These are phyloP conservation scores for Aureobasidium vineae DNA, from an alignment of 2,329 filamentous ascomycete species.

Conservation along the genomic window DNA sequence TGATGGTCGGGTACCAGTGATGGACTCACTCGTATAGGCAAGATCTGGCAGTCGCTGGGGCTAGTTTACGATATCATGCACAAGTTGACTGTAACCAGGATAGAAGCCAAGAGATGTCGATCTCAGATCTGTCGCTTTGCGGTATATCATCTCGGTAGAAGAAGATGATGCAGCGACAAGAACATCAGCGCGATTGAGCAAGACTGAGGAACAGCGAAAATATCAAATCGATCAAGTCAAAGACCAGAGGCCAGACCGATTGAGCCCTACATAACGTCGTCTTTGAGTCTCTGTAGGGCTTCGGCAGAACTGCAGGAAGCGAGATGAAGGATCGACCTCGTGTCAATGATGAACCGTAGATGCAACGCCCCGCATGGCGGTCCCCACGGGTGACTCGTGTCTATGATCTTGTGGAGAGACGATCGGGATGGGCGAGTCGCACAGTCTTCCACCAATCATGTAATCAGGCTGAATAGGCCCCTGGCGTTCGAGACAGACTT, in stretches of 20 bases:
- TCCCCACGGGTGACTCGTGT: neutral
- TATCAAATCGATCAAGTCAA: too few species aligned
- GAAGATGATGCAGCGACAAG: too few species aligned
- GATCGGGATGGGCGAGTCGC: neutral
- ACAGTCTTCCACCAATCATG: neutral
- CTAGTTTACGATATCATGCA: too few species aligned
- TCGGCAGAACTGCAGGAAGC: neutral
- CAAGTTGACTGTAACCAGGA: too few species aligned
- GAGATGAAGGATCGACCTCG: neutral
- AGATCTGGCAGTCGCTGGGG: too few species aligned
- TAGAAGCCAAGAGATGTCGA: too few species aligned
- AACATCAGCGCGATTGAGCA: too few species aligned
- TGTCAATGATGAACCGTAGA: neutral
- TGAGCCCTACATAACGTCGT: neutral
- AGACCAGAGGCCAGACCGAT: neutral
- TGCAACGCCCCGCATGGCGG: constrained; percentile 3
- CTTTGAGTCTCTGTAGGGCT: neutral
- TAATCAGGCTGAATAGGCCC: constrained; percentile 2
- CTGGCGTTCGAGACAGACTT: neutral
- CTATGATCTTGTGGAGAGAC: neutral
- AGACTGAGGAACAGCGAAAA: too few species aligned
- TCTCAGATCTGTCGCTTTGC: too few species aligned
- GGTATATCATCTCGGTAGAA: too few species aligned
- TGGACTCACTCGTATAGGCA: too few species aligned
- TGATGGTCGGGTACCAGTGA: too few species aligned